Percentiles rank a stretch among this genome's conserved stretches.
Conservation (phyloP, 331 rosid species). For the Malus hybrid region DNA sequence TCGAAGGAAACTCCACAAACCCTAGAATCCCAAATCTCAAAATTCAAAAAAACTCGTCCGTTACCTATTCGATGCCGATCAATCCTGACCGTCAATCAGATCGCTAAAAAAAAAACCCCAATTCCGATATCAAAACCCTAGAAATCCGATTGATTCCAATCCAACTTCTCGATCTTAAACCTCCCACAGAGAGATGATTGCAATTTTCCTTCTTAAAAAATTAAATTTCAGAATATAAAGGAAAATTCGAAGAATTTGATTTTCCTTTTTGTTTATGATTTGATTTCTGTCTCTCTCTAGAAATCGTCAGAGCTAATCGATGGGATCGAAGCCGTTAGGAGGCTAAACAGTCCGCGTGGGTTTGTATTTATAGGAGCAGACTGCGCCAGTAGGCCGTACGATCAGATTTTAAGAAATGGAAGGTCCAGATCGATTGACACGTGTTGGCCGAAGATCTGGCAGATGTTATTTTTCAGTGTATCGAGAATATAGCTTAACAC, state of each 20-base stretch:
- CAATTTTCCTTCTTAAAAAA: background rate
- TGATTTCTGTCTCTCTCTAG: background rate
- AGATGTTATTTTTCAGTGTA: no score
- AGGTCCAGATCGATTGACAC: background rate
- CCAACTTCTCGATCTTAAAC: background rate
- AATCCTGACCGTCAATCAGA: background rate
- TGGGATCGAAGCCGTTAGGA: background rate
- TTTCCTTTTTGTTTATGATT: background rate
- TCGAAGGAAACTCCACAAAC: constrained; percentile 9
- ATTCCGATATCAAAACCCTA: background rate
- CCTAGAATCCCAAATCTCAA: background rate
- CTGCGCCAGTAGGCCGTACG: constrained; percentile 8
- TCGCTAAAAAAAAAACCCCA: background rate
- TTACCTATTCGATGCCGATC: background rate
- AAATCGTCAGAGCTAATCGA: background rate
- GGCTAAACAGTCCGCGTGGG: background rate
- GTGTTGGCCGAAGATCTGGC: background rate
- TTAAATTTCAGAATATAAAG: background rate
- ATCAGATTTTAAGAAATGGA: constrained; percentile 4
- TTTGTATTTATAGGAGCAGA: background rate
- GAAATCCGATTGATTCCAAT: background rate
- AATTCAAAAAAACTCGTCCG: background rate
- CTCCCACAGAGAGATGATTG: background rate
- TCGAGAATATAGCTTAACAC: accelerated
- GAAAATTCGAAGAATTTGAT: background rate